Base-by-base conservation (phyloP, 2,329 filamentous ascomycete species). In the Chrysoporthe cubensis region DNA sequence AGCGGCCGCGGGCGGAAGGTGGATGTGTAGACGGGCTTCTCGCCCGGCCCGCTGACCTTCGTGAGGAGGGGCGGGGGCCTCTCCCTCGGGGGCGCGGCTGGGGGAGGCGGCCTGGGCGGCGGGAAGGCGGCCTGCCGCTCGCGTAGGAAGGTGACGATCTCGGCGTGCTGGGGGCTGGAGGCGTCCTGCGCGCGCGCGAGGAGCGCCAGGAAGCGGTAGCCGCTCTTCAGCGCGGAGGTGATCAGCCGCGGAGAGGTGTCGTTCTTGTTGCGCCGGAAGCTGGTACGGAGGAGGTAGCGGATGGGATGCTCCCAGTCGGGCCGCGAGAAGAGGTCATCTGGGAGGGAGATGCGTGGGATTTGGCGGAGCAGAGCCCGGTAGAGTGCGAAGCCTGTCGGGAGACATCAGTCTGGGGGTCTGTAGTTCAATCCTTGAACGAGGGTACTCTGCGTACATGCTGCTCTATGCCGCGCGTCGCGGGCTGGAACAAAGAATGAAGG, bases 321-420 rank as follows among this genome's bases (percentile, higher is more conserved):
- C 64, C 71, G 75, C 1, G 73, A 70, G 7, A 76, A 73, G 26
- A 85, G 74, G 59, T 86, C 80, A 74, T 81, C 73, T 1, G 86
- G 83, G 1, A 92, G 78, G 1, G 84, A 79, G 44, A 91, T 78
- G 52, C 78, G 80, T 42, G 80, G 77, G 68, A 83, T 87, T 78
- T 87, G 84, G 70, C 83, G 83, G 64, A 93, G 79, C 66, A 95
- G 86, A 46, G 90, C 88, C 70, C 90, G 86, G 79, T 90, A 94
- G 61, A 95, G 87, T 62, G 91, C 90, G 71, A 92, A 84, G 75
- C 87, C 89, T 90, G 71, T 7, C 32, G 11, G 11, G 48, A 44
- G 32, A 57, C n/a, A 42, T 67, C 46, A 70, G 66, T 61, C 44
- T 44, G 44, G 13, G 50, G 26, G 26, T 11, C 57, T 57, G 34